Evolutionary conservation across 2,329 filamentous ascomycete genomes (phyloP), one percentile per base, ranked within the genome.

Genomic region (Venturia carpophila): DNA sequence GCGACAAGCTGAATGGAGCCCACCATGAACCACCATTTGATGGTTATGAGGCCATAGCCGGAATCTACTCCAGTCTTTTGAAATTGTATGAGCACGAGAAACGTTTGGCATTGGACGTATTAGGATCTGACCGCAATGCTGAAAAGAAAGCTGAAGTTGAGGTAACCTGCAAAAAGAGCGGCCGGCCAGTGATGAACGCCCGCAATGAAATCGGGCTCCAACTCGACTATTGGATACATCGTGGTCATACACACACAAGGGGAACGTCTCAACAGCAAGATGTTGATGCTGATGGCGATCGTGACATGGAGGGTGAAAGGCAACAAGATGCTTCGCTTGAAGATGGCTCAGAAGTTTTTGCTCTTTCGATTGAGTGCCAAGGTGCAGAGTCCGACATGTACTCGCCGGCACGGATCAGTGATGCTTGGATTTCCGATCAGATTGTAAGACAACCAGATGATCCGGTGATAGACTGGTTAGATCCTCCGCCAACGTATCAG

Each of bases 221-320:
- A 61, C 70, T 94, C 47, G 87, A 91, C 68, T 95, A 93, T 73
- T 94, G 90, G 90, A 87, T 85, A 73, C 82, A 87, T 69, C 78
- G 80, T 65, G 80, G 83, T 60, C 15, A 39, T 58, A 15, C 30
- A 1, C 17, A n/a, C 5, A 17, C 30, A 37, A 79, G 82, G 60
- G 73, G 84, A 19, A 75, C 72, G 39, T 66, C 68, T 5, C 69
- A 66, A 41, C 65, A 21, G 21, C 56, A 21, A 17, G 39, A 30
- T 34, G 30, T 7, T 15, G 34, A 63, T 55, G 30, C 41, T 17
- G 60, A 63, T 37, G 21, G 39, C 21, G 65, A 69, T 58, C 52
- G 64, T 19, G 73, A 76, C 10, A 34, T 76, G 21, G 73, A 76
- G 61, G 68, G 67, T 5, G 43, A 21, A 9, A 65, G 63, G n/a